Evolutionary conservation across 257 asterid genomes (phyloP), one percentile per base, ranked within the genome.

Genomic region (Phtheirospermum japonicum): DNA sequence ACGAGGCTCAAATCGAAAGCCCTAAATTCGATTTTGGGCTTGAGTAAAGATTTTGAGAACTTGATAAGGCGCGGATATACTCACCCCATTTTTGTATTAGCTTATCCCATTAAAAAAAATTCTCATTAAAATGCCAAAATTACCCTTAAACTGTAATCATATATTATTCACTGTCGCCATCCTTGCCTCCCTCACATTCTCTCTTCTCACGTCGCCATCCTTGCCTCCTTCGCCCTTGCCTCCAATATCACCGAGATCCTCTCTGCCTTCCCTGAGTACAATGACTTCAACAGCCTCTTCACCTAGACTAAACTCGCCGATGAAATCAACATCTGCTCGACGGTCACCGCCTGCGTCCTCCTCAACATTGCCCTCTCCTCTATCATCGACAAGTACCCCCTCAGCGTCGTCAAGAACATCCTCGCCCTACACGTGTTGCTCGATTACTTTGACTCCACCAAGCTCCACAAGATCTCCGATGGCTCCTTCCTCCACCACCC

Each of bases 221-320:
- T n/a, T 19, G 13, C 62, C 46, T 7, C 67, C 73, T 73, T 79
- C 62, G 53, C 70, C 50, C 16, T 73, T 59, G 75, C 79, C 49
- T 76, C 83, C 28, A 92, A 92, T 76, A 89, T 92, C 71, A 92
- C 99, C 39, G 82, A 64, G 4, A 79, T 89, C 31, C 90, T 92
- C 51, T 63, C 74, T 33, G 77, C 54, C 4, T 78, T 23, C 77
- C 87, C 97, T 2, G 96, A 92, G 43, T 92, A 92, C 90, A 80
- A 79, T 67, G 84, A 79, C 19, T 92, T 81, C 90, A 92, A 83
- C 85, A 45, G 32, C 33, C 61, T 78, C 4, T 85, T 92, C 64
- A 36, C 87, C 39, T 78, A 74, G 31, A 92, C 99, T 3, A 92
- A 92, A 46, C 96, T 92, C 82, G 95, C 95, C 71, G 99, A 89